Conservation (phyloP, 345 rosid species). For the Aegle marmelos region DNA sequence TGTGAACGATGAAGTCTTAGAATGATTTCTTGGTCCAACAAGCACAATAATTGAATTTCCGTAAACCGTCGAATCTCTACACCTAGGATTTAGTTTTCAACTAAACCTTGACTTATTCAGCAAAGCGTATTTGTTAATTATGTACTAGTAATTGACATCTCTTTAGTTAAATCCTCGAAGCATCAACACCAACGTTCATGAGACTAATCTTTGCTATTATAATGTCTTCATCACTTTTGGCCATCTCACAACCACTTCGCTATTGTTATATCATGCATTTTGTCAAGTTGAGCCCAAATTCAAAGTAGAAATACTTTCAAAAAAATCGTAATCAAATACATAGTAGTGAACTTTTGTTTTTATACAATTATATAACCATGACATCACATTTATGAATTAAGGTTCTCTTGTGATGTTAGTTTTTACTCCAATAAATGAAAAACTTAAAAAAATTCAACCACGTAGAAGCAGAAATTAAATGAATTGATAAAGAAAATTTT, state of each 20-base stretch:
- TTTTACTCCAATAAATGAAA: background rate
- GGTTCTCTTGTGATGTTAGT: background rate
- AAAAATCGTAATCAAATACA: background rate
- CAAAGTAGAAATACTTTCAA: background rate
- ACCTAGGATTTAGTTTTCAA: background rate
- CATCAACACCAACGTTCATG: background rate
- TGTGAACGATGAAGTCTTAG: no score
- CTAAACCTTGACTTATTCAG: background rate
- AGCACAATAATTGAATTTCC: background rate
- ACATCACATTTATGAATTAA: background rate
- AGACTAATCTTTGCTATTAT: background rate
- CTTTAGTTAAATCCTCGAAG: background rate
- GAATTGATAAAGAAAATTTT: background rate
- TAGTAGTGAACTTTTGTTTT: background rate
- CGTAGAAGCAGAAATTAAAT: background rate
- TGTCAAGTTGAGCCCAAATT: background rate
- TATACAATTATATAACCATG: background rate
- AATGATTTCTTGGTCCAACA: no score
- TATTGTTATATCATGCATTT: background rate
- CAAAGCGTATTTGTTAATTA: background rate
- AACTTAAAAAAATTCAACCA: background rate
- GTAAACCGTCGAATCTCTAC: background rate
- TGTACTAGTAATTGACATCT: background rate
- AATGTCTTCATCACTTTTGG: constrained; percentile 2
- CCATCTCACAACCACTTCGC: background rate